Base-by-base conservation (phyloP, 78 protist species). In the slime mould (Dictyostelium discoideum) region DNA sequence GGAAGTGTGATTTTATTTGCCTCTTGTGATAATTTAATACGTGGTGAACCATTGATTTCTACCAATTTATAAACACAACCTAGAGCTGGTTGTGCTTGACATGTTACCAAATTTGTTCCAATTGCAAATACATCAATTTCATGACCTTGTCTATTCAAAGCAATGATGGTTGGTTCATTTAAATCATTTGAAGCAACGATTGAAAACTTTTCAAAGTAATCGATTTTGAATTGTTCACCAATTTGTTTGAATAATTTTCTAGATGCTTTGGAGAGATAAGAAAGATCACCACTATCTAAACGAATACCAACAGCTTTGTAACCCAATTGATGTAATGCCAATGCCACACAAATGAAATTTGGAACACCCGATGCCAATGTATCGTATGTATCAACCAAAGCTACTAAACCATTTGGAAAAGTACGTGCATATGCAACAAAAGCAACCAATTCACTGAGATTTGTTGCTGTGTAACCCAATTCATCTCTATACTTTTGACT, bases 41-140 rank as follows among this genome's bases (percentile, higher is more conserved):
- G 42, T 18, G 99, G 98, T 4, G 29, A 1, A 32, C 96, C 97
- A 42, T 92, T 72, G 72, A 98, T 42, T 86, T 96, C 97, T 0
- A 98, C 99, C 46, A 98, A 89, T 87, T 98, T 98, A 97, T 93
- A 98, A 11, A 98, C 99, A 60, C 98, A 96, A 13, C 99, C 99
- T 13, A 99, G 96, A 22, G 99, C 99, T 48, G 99, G 99, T 50
- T 98, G 98, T 1, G 96, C 92, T 80, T 95, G 97, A 48, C 98
- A 98, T 2, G 98, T 98, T 5, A 98, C 99, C 10, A 98, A 79
- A 72, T 98, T 81, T 1, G 99, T 98, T 20, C 99, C 99, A 20
- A 98, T 96, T 57, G 99, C 99, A 86, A 98, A 98, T 2, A 90
- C 67, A 78, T 98, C 96, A 63, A 98, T 97, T 32, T 92, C 96